These are phyloP conservation scores for Tillandsia fasciculata DNA, from an alignment of 176 grass and related monocot species.

Conservation along the genomic window DNA sequence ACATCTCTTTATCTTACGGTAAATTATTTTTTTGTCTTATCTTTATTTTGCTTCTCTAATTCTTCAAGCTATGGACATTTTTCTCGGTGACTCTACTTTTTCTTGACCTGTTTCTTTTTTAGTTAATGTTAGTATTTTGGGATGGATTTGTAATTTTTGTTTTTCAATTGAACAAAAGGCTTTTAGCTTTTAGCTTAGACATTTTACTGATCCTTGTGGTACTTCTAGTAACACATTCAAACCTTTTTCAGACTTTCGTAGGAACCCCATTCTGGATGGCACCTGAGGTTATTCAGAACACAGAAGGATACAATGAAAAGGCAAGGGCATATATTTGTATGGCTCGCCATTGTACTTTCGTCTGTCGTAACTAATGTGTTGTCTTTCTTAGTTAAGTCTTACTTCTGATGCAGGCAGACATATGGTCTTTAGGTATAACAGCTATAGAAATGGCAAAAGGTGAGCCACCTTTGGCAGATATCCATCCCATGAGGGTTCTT, in stretches of 20 bases:
- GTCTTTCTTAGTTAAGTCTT: conserved; percentile 20
- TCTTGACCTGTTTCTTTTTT: too few species aligned
- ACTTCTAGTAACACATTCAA: conserved; percentile 8
- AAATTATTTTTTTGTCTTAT: too few species aligned
- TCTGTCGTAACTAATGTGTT: conserved; percentile 10
- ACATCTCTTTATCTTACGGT: too few species aligned
- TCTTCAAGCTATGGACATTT: too few species aligned
- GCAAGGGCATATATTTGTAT: conserved; percentile 12
- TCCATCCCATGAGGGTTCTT: conserved; percentile 99
- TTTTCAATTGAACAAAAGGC: too few species aligned
- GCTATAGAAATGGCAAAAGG: conserved; percentile 99
- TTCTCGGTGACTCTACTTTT: too few species aligned
- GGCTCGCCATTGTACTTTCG: conserved; percentile 9
- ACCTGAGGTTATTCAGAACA: conserved; percentile 99
- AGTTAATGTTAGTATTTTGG: too few species aligned
- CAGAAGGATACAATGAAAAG: conserved; percentile 99
- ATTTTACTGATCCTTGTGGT: conserved; percentile 7
- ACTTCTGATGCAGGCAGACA: conserved; percentile 81
- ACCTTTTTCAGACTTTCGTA: conserved; percentile 79
- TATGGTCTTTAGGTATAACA: conserved; percentile 99
- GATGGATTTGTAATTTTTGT: too few species aligned
- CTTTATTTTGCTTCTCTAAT: too few species aligned
- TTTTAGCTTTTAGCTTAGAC: background rate
- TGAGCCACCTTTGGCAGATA: conserved; percentile 96
- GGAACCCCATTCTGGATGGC: conserved; percentile 99